Evolutionary conservation across 768 basidiomycete species (phyloP), one percentile per base, ranked within the genome.

Genomic region (Udeniomyces megalosporus): DNA sequence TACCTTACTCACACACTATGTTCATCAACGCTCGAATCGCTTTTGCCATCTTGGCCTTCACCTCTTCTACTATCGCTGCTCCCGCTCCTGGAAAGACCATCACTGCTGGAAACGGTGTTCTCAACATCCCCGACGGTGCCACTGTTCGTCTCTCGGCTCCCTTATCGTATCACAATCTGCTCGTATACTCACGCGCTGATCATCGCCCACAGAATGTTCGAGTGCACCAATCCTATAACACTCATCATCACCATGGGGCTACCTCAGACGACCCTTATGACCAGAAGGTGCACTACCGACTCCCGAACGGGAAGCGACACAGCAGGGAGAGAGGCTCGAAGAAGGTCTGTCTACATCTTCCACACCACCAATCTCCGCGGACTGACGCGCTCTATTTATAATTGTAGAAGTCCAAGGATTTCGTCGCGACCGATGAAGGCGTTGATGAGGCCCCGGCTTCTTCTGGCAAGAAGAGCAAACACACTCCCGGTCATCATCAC

Each of bases 1-100:
- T 42, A 42, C 38, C 32, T 53, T 29, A 14, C 5, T 29, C 31
- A 6, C 2, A 20, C 52, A 20, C 24, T 29, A 53, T 53, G 52
- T 53, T 53, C 52, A 53, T 53, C 32, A 53, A 53, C 52, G 28
- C 52, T 4, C 52, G 29, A 34, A 53, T 53, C 32, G 52, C 52
- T 3, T 32, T 53, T 32, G 52, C 52, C 52, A 53, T 53, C 52
- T 29, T 53, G 24, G 20, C 31, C 29, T 53, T 53, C 52, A 53
- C 52, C 52, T 42, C 38, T 42, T 42, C 38, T 8, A 17, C 38
- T 17, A 8, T 42, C 38, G 31, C 24, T 32, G 28, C 32, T 34
- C 52, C 31, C 17, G 32, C 52, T 20, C 24, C 29, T 12, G 24
- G 24, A 7, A 31, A 5, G 31, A 53, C 52, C 32, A 53, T 53